Conservation (phyloP, 495 filamentous ascomycete genomes). For the Diplogelasinospora grovesii region DNA sequence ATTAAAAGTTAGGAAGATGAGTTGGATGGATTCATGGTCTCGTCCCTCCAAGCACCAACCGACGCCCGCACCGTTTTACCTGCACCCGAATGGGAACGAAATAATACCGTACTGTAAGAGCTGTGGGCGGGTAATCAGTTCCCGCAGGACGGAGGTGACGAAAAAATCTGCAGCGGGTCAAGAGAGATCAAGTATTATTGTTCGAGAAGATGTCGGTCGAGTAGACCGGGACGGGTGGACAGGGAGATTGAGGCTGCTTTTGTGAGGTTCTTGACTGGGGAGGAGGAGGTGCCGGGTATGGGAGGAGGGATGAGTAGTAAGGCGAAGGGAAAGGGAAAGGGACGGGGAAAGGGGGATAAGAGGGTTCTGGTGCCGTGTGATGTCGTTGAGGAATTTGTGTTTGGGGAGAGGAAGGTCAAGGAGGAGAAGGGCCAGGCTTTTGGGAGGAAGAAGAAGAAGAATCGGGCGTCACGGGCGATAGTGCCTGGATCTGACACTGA, state of each 20-base stretch:
- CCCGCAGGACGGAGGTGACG: conserved; percentile 7
- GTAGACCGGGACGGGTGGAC: background rate
- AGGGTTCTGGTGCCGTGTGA: conserved; percentile 14
- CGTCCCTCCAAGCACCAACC: conserved; percentile 29
- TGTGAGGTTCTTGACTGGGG: conserved; percentile 1
- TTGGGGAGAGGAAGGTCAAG: conserved; percentile 15
- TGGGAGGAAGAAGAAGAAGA: conserved; percentile 27
- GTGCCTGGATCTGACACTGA: too few species aligned
- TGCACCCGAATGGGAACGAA: conserved; percentile 20
- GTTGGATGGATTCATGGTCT: conserved; percentile 36
- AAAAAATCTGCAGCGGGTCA: too few species aligned
- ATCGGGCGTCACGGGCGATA: conserved; percentile 21
- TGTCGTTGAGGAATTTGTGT: conserved; percentile 29
- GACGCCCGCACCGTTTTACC: conserved; percentile 33
- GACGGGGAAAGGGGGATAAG: conserved; percentile 11
- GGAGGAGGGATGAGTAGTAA: background rate
- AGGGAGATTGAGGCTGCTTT: conserved; percentile 2
- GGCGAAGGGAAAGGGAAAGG: conserved; percentile 1
- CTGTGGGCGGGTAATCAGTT: conserved; percentile 35
- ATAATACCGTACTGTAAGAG: conserved; percentile 33
- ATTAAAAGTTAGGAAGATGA: too few species aligned
- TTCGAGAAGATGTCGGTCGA: conserved; percentile 1
- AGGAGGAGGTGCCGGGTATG: background rate
- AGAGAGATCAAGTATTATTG: too few species aligned
- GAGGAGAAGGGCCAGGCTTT: conserved; percentile 24